A percentile compares a stretch with the other conserved stretches of the same genome.
phyloP scores from a whole-genome alignment of 148 eudicot genomes.

The Nepenthes gracilis region DNA sequence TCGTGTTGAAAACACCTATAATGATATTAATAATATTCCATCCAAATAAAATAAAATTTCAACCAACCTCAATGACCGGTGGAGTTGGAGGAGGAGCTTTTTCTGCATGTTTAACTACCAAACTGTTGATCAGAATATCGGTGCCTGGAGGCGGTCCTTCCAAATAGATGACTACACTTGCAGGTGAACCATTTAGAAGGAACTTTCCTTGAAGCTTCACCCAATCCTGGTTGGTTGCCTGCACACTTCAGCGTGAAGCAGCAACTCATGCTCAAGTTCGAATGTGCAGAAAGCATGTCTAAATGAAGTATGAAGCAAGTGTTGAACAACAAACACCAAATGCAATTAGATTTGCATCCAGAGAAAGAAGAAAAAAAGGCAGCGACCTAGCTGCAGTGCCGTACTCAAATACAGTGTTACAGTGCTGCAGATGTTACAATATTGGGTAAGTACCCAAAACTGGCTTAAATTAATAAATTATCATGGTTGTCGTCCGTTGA shows the following conservation, averaged over 20 bases:
- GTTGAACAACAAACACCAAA: background rate
- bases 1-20: no score
- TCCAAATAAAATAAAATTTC: background rate
- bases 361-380: background rate
- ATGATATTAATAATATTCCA: background rate
- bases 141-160: constrained; percentile 96
- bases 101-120: constrained; percentile 66
- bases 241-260: constrained; percentile 26
- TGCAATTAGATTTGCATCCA: background rate
- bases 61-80: constrained; percentile 63
- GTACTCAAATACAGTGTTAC: no score
- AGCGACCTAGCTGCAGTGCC: background rate
- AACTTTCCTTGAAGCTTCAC: constrained; percentile 67
- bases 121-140: constrained; percentile 71
- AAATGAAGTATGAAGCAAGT: background rate
- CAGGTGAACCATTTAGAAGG: constrained; percentile 65
- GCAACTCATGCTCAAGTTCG: background rate
- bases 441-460: no score
- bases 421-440: no score
- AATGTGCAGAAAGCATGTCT: background rate
- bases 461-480: no score
- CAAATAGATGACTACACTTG: constrained; percentile 54
- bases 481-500: no score
- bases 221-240: constrained; percentile 93
- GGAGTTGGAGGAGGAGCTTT: constrained; percentile 76